phyloP scores from a whole-genome alignment of 371 early-diverging fungal species.

The Chytridium lagenaria region DNA sequence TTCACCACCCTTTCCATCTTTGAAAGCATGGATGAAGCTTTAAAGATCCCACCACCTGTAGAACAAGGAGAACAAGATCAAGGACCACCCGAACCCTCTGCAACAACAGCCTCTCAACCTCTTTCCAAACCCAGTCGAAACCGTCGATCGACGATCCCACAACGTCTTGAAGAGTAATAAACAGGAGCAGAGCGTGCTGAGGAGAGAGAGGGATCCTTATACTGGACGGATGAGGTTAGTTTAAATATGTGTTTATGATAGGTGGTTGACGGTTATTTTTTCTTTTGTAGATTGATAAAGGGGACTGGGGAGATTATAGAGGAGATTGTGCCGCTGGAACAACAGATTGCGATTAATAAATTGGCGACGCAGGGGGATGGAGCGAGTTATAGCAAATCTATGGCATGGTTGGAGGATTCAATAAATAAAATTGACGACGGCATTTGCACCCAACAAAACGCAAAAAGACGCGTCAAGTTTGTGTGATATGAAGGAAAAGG shows the following conservation, averaged over 20 bases:
- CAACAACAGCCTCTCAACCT: background rate
- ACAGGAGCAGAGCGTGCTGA: background rate
- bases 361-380: background rate
- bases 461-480: too few species aligned
- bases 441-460: too few species aligned
- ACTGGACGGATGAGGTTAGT: slow-evolving; percentile 5
- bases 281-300: background rate
- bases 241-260: background rate
- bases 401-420: background rate
- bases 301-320: slow-evolving; percentile 1
- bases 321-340: background rate
- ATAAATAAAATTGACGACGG: too few species aligned
- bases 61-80: background rate
- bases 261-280: background rate
- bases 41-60: background rate
- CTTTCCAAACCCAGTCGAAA: background rate
- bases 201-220: background rate
- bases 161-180: background rate
- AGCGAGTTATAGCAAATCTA: background rate
- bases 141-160: background rate
- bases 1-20: background rate
- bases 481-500: too few species aligned
- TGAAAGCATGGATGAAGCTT: background rate
- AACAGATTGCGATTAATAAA: background rate
- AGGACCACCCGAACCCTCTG: background rate